These are phyloP conservation scores for Neurospora pannonica DNA, from an alignment of 495 filamentous ascomycete genomes.

Conservation along the genomic window DNA sequence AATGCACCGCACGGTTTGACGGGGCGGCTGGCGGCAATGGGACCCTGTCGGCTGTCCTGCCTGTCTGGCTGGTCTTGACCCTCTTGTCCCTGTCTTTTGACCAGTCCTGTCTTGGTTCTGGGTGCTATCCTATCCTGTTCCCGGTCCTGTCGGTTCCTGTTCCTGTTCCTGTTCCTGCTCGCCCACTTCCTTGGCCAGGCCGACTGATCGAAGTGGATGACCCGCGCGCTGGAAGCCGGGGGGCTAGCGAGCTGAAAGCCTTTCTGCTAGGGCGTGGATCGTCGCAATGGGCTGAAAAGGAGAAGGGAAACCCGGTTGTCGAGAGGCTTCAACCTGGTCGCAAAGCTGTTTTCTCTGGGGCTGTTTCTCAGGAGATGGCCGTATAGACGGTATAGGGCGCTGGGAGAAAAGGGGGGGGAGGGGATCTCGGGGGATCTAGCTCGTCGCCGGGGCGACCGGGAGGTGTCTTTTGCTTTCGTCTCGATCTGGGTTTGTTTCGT, in stretches of 20 bases:
- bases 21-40: neutral
- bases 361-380: neutral
- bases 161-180: neutral
- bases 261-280: neutral
- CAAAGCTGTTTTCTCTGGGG: neutral
- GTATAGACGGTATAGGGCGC: neutral
- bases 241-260: neutral
- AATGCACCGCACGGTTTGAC: neutral
- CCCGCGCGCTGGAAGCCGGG: neutral
- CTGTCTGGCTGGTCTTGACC: neutral
- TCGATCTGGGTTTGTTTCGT: neutral
- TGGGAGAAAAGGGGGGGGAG: neutral
- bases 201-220: neutral
- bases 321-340: neutral
- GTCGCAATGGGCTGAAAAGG: neutral
- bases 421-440: neutral
- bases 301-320: neutral
- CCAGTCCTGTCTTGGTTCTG: neutral
- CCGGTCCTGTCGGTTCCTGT: neutral
- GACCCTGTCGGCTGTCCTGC: neutral
- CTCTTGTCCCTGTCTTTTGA: neutral
- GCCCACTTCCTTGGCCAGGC: neutral
- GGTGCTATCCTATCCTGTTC: too few species aligned
- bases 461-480: neutral
- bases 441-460: neutral